Evolutionary conservation across 176 grass and related monocot species (phyloP), one percentile per base, ranked within the genome.

Genomic region (Raddia guianensis): DNA sequence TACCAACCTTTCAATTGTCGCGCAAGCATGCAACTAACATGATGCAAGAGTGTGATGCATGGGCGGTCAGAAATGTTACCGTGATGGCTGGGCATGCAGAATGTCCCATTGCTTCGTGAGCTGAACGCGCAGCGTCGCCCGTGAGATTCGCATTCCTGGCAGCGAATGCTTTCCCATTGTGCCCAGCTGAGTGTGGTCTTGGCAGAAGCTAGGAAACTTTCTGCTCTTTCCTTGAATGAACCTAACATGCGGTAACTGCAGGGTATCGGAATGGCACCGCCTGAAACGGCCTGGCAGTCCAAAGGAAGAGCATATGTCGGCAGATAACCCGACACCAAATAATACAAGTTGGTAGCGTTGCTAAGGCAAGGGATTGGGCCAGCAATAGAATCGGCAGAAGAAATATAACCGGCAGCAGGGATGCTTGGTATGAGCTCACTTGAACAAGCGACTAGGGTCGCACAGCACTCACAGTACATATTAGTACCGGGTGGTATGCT

Each of bases 301-400:
- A 70, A 74, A 0, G 87, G 87, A 59, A 93, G 83, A 19, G 49
- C 0, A 33, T 27, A 27, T 27, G 27, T 1, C 27, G 27, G 27
- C 27, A 27, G 27, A 27, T 27, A 1, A 27, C 1, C 27, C 27
- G 0, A 27, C 27, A 27, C 27, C 27, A 27, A 27, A 55, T 90
- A 93, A 0, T 70, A 51, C 9, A 74, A 82, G 7, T 80, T 63
- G 51, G 34, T 73, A 20, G 27, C 8, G 42, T 65, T 86, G 54
- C 70, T 83, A 15, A 84, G 65, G 60, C 84, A 92, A 6, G 69
- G 14, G 15, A 92, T 37, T 9, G 84, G 80, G 18, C 87, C 83
- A 13, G 18, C 8, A 27, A 27, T 27, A 27, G 27, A 27, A 27
- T 27, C 27, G 27, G 27, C 27, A 27, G 1, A 27, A 27, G 27